Evolutionary conservation across 169 alveolate genomes (phyloP).

Genomic region (Cryptosporidium felis): DNA sequence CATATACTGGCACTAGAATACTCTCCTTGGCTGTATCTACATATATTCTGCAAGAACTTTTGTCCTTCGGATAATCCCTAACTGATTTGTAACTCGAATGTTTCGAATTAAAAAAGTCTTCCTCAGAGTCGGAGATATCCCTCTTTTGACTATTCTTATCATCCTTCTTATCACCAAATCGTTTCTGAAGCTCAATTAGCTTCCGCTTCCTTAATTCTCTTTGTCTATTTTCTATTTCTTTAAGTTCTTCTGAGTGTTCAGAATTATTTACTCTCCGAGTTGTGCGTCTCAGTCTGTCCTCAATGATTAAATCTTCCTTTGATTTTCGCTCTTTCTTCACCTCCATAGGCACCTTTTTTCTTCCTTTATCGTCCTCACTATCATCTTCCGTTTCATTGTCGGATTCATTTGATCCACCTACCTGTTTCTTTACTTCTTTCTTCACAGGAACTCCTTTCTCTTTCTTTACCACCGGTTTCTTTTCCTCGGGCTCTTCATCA

Average conservation of each 20-base stretch:
- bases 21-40: slow-evolving; percentile 80
- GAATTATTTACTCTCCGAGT: slow-evolving; percentile 40
- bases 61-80: slow-evolving; percentile 80
- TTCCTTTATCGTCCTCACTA: slow-evolving; percentile 16
- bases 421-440: background rate
- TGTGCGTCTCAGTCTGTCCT: slow-evolving; percentile 55
- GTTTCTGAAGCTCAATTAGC: slow-evolving; percentile 79
- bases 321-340: background rate
- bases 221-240: slow-evolving; percentile 76
- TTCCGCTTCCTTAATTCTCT: slow-evolving; percentile 78
- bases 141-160: slow-evolving; percentile 73
- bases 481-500: slow-evolving; percentile 79
- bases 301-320: slow-evolving; percentile 15
- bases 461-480: background rate
- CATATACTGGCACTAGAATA: slow-evolving; percentile 81
- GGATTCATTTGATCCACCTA: background rate
- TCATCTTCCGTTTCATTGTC: slow-evolving; percentile 24
- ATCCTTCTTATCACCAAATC: slow-evolving; percentile 71
- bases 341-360: background rate
- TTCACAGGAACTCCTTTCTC: slow-evolving; percentile 10
- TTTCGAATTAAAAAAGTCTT: slow-evolving; percentile 78
- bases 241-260: slow-evolving; percentile 57
- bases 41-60: slow-evolving; percentile 77
- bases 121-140: slow-evolving; percentile 74
- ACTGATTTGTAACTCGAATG: slow-evolving; percentile 77